A percentile compares a stretch with the other conserved stretches of the same genome.
These are phyloP conservation scores for Microthlaspi erraticum DNA, from an alignment of 345 rosid genomes.

Conservation along the genomic window DNA sequence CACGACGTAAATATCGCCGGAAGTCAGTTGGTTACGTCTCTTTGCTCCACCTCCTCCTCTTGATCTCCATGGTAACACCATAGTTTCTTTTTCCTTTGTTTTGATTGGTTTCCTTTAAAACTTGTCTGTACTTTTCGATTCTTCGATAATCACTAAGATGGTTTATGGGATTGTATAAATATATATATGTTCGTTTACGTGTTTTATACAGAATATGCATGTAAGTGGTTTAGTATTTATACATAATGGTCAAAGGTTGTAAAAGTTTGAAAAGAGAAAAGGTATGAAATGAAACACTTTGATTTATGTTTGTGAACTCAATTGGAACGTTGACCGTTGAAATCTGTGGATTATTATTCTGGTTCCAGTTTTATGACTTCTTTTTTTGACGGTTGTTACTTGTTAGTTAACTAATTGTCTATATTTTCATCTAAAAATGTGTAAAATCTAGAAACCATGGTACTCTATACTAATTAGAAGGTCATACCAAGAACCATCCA, in stretches of 20 bases:
- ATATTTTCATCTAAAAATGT: not conserved
- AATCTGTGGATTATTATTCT: slow-evolving; percentile 19
- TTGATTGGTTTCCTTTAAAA: slow-evolving; percentile 8
- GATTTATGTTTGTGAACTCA: slow-evolving; percentile 40
- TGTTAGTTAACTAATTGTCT: slow-evolving; percentile 11
- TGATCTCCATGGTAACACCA: slow-evolving; percentile 50
- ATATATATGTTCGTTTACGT: slow-evolving; percentile 29
- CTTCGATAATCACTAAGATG: not conserved
- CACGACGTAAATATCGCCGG: slow-evolving; percentile 43
- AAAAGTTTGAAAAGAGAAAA: slow-evolving; percentile 33
- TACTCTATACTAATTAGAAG: not conserved
- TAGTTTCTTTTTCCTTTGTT: not conserved
- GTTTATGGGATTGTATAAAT: slow-evolving; percentile 31
- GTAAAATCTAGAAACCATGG: not conserved
- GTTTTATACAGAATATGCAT: slow-evolving; percentile 28
- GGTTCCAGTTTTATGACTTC: slow-evolving; percentile 32
- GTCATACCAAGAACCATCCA: not conserved
- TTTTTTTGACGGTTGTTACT: not conserved
- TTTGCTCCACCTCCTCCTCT: slow-evolving; percentile 30
- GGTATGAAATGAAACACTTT: slow-evolving; percentile 39
- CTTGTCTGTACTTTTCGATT: not conserved
- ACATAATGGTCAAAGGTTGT: slow-evolving; percentile 39
- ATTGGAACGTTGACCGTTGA: slow-evolving; percentile 50
- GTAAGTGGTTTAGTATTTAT: slow-evolving; percentile 16
- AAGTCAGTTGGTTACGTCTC: slow-evolving; percentile 24